Evolutionary conservation across 768 basidiomycete species (phyloP), one percentile per base, ranked within the genome.

Genomic region (Auriscalpium microsporum): DNA sequence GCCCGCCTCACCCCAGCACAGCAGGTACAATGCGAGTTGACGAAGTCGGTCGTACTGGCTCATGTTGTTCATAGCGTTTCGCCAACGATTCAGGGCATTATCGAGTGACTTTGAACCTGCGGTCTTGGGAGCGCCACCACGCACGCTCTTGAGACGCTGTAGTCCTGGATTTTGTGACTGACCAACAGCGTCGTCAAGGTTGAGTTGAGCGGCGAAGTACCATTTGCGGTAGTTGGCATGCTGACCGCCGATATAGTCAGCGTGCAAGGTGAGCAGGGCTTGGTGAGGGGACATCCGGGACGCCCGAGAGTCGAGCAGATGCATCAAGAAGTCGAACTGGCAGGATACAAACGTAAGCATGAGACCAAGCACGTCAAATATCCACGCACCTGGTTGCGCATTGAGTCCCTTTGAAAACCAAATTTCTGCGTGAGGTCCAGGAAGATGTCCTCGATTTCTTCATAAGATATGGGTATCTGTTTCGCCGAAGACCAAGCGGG

Each of bases 151-250:
- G 48, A 94, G 81, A 17, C 94, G 87, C 56, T 91, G 85, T 23
- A 96, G 79, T 59, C 94, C 94, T 11, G 92, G 91, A 70, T 97
- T 96, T 67, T 95, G 89, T 9, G 87, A 83, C 62, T 93, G 87
- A 48, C 96, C 96, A 56, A 98, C 94, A 33, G 95, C 95, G 65
- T 99, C 96, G 73, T 99, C 96, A 55, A 99, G 87, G 69, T 98
- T 95, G 69, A 99, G 88, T 69, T 99, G 96, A 11, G 95, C 94
- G 38, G 96, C 96, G 69, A 98, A 99, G 69, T 99, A 99, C 96
- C 96, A 98, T 72, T 98, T 97, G 69, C 96, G 89, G 71, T 98
- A 98, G 75, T 98, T 98, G 63, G 96, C 96, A 67, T 98, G 90
- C 66, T 93, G 90, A 47, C 96, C 96, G 55, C 96, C 96, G 58